Percentiles rank a stretch among this genome's conserved stretches.
Evolutionary conservation across 768 basidiomycete species (phyloP).

Genomic region (Porphyrellus cyaneotinctus): DNA sequence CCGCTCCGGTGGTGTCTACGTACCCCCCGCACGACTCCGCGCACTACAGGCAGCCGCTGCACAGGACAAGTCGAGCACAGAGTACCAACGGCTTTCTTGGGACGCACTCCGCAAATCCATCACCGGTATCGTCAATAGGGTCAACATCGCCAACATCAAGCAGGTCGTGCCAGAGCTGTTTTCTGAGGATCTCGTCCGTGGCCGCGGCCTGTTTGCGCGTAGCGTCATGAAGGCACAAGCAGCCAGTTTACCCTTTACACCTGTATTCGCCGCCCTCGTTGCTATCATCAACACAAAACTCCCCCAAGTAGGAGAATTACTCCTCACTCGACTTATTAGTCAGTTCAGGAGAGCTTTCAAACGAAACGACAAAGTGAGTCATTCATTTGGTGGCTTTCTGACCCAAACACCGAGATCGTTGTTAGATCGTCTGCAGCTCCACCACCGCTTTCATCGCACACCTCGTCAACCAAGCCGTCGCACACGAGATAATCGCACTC

Average conservation of each 20-base stretch:
- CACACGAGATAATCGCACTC: slow-evolving; percentile 90
- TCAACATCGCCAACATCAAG: slow-evolving; percentile 96
- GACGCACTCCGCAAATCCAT: slow-evolving; percentile 96
- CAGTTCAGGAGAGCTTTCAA: slow-evolving; percentile 95
- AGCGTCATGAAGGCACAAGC: slow-evolving; percentile 99
- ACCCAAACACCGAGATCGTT: neutral
- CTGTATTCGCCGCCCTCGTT: slow-evolving; percentile 92
- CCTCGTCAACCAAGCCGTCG: slow-evolving; percentile 89
- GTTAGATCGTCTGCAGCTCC: slow-evolving; percentile 86
- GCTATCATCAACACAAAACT: slow-evolving; percentile 96
- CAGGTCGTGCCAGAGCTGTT: slow-evolving; percentile 88
- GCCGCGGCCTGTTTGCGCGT: slow-evolving; percentile 86
- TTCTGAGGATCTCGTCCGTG: slow-evolving; percentile 88
- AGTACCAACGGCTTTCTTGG: slow-evolving; percentile 96
- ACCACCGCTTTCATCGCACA: slow-evolving; percentile 89
- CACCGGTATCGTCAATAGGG: slow-evolving; percentile 99
- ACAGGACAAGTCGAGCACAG: slow-evolving; percentile 75
- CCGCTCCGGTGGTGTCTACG: slow-evolving; percentile 91
- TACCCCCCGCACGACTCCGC: slow-evolving; percentile 90
- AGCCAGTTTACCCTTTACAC: slow-evolving; percentile 94
- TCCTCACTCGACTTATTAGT: slow-evolving; percentile 84
- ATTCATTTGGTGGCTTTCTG: neutral
- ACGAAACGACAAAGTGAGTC: slow-evolving; percentile 89
- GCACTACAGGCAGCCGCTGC: slow-evolving; percentile 84
- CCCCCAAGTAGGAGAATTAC: slow-evolving; percentile 91